These are phyloP conservation scores for Pholiota conissans DNA, from an alignment of 768 basidiomycete species.

Conservation along the genomic window DNA sequence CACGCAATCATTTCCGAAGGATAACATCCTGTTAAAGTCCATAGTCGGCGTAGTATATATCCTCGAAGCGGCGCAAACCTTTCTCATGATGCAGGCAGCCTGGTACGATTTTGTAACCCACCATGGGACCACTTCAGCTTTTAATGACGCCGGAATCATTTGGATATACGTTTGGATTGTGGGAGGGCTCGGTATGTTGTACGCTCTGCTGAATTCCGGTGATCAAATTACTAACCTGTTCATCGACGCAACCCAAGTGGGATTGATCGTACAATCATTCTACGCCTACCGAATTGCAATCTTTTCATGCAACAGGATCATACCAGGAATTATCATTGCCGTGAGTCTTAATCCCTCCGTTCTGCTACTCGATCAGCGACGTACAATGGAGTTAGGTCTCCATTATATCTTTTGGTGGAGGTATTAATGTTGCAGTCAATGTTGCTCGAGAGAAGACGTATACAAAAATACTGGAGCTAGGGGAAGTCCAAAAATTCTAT, in stretches of 20 bases:
- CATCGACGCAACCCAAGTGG: too few relatives aligned
- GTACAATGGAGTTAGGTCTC: not conserved
- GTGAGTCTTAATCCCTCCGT: not conserved
- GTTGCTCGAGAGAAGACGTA: too few relatives aligned
- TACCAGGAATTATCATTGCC: not conserved
- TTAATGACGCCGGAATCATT: too few relatives aligned
- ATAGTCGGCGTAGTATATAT: not conserved
- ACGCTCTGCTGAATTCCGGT: not conserved
- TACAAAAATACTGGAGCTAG: not conserved
- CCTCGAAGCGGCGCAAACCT: not conserved
- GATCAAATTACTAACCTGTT: not conserved
- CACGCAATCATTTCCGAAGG: not conserved
- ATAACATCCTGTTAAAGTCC: not conserved
- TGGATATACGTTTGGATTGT: too few relatives aligned
- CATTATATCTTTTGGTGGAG: not conserved
- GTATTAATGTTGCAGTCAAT: not conserved
- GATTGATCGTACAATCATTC: constrained; percentile 7
- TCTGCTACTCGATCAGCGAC: not conserved
- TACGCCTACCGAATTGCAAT: constrained; percentile 5
- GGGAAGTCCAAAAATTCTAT: too few relatives aligned
- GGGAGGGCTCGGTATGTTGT: constrained; percentile 2
- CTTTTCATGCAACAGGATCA: not conserved
- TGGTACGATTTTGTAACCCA: too few relatives aligned
- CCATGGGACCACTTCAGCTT: too few relatives aligned
- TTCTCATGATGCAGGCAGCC: too few relatives aligned